Evolutionary conservation across 176 grass and related monocot species (phyloP).

Genomic region (Musa acuminata): DNA sequence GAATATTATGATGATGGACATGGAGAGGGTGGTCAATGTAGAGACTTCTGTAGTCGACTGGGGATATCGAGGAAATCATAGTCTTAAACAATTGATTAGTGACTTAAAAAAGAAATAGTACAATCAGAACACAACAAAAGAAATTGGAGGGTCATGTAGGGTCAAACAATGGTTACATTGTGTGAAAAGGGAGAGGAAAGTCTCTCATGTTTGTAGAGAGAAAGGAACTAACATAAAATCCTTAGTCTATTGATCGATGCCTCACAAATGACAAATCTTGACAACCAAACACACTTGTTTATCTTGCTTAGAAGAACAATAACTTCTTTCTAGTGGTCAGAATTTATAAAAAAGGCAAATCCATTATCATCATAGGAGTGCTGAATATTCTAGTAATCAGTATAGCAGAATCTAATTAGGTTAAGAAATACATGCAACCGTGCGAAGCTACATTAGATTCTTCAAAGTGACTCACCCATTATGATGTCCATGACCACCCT

Average conservation of each 20-base stretch:
- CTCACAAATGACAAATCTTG: not conserved
- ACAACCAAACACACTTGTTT: not conserved
- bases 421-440: not conserved
- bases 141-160: not conserved
- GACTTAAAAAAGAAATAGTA: not conserved
- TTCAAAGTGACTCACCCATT: conserved; percentile 55
- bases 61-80: not conserved
- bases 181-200: too few species aligned
- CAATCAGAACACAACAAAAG: not conserved
- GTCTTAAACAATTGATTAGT: not conserved
- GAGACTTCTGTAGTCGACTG: not conserved
- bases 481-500: conserved; percentile 87
- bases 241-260: not conserved
- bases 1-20: not conserved
- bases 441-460: conserved; percentile 19
- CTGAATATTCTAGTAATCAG: not conserved
- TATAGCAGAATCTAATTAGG: not conserved
- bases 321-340: too few species aligned
- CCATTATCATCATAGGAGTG: too few species aligned
- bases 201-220: not conserved
- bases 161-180: not conserved
- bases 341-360: too few species aligned
- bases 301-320: not conserved
- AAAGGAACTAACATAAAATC: not conserved
- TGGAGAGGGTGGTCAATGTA: not conserved